Evolutionary conservation across 805 yeast genomes (phyloP).

Genomic region (Cyberlindnera bimundalis): DNA sequence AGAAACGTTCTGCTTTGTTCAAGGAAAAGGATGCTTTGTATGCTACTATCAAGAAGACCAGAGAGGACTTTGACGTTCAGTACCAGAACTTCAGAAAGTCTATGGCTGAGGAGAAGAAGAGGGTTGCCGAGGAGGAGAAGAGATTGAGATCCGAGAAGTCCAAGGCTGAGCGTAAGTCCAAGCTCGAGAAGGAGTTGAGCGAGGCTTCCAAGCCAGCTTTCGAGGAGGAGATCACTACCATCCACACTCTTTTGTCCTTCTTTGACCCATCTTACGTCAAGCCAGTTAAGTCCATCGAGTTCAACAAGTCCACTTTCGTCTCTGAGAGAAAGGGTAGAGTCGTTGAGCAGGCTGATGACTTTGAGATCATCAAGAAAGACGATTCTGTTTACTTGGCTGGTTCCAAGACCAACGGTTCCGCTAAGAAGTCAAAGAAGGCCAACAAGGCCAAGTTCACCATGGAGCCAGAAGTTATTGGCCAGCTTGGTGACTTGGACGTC

Average conservation of each 20-base stretch:
- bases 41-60: conserved; percentile 61
- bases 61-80: conserved; percentile 73
- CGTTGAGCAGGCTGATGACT: conserved; percentile 61
- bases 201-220: conserved; percentile 84
- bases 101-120: conserved; percentile 71
- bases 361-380: conserved; percentile 61
- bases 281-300: conserved; percentile 38
- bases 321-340: conserved; percentile 36
- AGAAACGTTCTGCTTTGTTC: conserved; percentile 63
- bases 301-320: conserved; percentile 30
- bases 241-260: conserved; percentile 65
- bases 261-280: conserved; percentile 79
- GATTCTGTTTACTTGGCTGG: conserved; percentile 56
- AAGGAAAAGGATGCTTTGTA: conserved; percentile 68
- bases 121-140: conserved; percentile 53
- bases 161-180: conserved; percentile 51
- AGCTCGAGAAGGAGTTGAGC: conserved; percentile 65
- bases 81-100: conserved; percentile 66
- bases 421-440: conserved; percentile 54
- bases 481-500: conserved; percentile 71
- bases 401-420: conserved; percentile 38
- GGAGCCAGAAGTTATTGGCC: conserved; percentile 75
- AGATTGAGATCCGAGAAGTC: conserved; percentile 44
- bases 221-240: conserved; percentile 68
- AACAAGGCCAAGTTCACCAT: conserved; percentile 57